Base-by-base conservation (phyloP, 345 rosid species). In the Rhodamnia argentea region DNA sequence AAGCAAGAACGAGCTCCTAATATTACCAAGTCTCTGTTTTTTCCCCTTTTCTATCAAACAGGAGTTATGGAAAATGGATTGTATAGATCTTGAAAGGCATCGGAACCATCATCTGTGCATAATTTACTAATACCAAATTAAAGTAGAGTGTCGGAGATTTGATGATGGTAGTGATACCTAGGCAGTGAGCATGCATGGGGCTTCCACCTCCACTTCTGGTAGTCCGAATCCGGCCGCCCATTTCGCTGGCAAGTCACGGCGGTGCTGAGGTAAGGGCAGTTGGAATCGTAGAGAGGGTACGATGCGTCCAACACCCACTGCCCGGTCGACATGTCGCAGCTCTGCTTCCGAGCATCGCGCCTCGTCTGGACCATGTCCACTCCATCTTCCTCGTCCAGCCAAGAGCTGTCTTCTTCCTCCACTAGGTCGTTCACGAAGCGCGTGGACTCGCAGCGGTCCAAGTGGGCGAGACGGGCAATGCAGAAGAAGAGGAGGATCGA, bases 131-230 rank as follows among this genome's bases (percentile, higher is more conserved):
- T 56, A 8, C 59, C 59, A 56, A 56, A 57, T 57, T 57, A 23
- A 57, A 10, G 60, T 57, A 23, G n/a, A 24, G 1, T 57, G 60
- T 57, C 12, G 13, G 60, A 57, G n/a, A 57, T 24, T 57, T 23
- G 60, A 70, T 37, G 47, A 37, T 70, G 7, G n/a, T 44, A 60
- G 10, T n/a, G 58, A 52, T 92, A 95, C 99, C 99, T 96, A 42
- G 98, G 91, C 85, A 97, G 89, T 78, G 97, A 92, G 89, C 99
- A 97, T 53, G 89, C 91, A 18, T 91, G 89, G 14, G 99, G 99
- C 88, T 84, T 81, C 99, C 99, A 97, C 90, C 91, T 93, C 99
- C 98, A 97, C 87, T 93, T 97, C 91, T 96, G 93, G 88, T 97
- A 97, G 81, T 90, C 91, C 82, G 97, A 94, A 90, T 97, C 99